Conservation (phyloP, 1,284 basidiomycete species). For the Austroboletus niveus region DNA sequence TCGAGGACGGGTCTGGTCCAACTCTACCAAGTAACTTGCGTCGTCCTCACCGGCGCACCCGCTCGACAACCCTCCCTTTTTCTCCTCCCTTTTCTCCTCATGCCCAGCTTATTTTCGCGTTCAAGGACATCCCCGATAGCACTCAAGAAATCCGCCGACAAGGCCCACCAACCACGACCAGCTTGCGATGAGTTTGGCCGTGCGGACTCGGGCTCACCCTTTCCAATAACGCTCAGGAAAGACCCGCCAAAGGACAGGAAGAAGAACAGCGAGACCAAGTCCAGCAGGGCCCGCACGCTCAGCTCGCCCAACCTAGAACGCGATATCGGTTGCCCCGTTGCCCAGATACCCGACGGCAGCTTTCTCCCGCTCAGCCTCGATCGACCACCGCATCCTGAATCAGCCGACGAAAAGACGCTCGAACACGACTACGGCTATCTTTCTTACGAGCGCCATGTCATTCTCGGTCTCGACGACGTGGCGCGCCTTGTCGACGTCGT, state of each 20-base stretch:
- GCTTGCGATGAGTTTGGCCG: slow-evolving; percentile 67
- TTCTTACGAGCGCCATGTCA: slow-evolving; percentile 66
- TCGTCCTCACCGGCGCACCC: slow-evolving; percentile 2
- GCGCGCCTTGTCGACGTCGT: slow-evolving; percentile 68
- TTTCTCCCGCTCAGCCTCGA: slow-evolving; percentile 63
- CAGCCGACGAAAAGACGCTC: slow-evolving; percentile 30
- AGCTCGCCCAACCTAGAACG: slow-evolving; percentile 33
- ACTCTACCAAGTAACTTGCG: not conserved
- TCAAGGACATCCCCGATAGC: slow-evolving; percentile 52
- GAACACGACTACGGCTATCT: slow-evolving; percentile 70
- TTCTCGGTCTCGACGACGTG: slow-evolving; percentile 75
- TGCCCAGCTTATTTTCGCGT: slow-evolving; percentile 59
- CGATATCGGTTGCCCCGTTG: slow-evolving; percentile 35
- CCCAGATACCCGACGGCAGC: slow-evolving; percentile 56
- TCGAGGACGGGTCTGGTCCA: no score
- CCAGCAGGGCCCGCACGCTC: slow-evolving; percentile 37
- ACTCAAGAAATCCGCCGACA: slow-evolving; percentile 33
- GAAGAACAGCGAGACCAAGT: slow-evolving; percentile 44
- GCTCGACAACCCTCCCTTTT: not conserved
- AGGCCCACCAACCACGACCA: slow-evolving; percentile 11
- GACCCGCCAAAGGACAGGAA: slow-evolving; percentile 56
- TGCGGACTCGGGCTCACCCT: slow-evolving; percentile 31
- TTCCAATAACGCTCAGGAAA: slow-evolving; percentile 24
- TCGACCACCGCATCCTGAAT: slow-evolving; percentile 37
- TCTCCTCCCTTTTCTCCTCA: slow-evolving; percentile 18